Percentiles rank a stretch among this genome's conserved stretches.
These are phyloP conservation scores for Pogostemon cablin DNA, from an alignment of 257 asterid genomes.

Conservation along the genomic window DNA sequence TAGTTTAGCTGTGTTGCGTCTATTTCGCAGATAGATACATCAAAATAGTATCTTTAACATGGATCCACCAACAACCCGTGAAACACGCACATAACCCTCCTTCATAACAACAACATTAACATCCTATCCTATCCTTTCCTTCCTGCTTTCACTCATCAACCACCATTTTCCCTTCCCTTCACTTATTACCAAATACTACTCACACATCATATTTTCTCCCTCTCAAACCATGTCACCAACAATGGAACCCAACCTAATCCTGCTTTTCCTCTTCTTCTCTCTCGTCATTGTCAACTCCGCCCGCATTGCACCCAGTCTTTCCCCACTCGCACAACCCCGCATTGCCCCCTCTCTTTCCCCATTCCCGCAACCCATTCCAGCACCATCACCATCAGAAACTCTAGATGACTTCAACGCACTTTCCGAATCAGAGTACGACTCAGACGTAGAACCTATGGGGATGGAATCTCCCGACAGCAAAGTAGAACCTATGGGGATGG, in stretches of 20 bases:
- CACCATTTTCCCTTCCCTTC: not conserved
- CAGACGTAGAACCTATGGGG: not conserved
- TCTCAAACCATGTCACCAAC: slow-evolving; percentile 7
- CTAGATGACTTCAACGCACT: not conserved
- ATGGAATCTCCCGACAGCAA: too few species aligned
- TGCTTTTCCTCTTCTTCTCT: slow-evolving; percentile 32
- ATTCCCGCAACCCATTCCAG: too few species aligned
- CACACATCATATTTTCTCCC: not conserved
- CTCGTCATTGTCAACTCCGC: slow-evolving; percentile 22
- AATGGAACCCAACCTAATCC: slow-evolving; percentile 37
- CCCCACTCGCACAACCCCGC: slow-evolving; percentile 25
- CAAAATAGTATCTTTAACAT: not conserved
- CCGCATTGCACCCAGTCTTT: slow-evolving; percentile 12
- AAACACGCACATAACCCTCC: slow-evolving; percentile 13
- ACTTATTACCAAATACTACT: not conserved
- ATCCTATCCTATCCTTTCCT: not conserved
- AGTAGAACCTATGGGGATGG: not conserved
- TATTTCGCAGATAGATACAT: too few species aligned
- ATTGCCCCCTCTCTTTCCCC: not conserved
- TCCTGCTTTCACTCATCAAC: slow-evolving; percentile 22
- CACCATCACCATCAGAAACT: not conserved
- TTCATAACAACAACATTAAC: not conserved
- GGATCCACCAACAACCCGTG: not conserved
- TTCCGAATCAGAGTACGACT: not conserved
- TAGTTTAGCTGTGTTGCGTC: too few species aligned